phyloP scores from a whole-genome alignment of 768 basidiomycete genomes.

The Trametes sanguinea region DNA sequence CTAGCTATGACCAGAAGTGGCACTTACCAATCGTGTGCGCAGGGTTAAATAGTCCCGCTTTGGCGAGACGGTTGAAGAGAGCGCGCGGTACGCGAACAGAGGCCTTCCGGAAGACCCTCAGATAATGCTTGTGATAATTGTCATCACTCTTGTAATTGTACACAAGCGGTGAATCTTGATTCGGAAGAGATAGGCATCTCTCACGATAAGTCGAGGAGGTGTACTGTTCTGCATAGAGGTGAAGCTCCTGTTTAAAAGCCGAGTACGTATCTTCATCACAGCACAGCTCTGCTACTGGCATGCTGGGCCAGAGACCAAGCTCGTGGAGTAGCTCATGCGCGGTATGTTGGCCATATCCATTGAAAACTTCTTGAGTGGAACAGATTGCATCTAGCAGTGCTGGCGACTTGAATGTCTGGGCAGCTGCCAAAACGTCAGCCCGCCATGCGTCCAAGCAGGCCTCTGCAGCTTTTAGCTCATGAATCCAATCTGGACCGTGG shows the following conservation, averaged over 20 bases:
- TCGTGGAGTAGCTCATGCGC: background rate
- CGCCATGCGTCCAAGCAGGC: background rate
- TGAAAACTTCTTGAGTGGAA: background rate
- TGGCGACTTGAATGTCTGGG: background rate
- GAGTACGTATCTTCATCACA: background rate
- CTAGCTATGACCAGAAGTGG: too few species aligned
- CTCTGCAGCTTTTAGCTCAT: background rate
- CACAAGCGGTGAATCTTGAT: background rate
- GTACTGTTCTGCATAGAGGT: background rate
- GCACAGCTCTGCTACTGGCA: background rate
- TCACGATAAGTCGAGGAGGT: background rate
- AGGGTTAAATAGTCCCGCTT: background rate
- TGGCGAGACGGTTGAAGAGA: background rate
- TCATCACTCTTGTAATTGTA: conserved; percentile 2
- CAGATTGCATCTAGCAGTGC: background rate
- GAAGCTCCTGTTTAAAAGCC: background rate
- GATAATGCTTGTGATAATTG: background rate
- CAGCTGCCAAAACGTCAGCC: background rate
- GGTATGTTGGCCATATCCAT: conserved; percentile 8
- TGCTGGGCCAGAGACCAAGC: background rate
- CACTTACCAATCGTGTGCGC: background rate
- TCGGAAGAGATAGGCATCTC: background rate
- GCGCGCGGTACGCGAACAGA: background rate
- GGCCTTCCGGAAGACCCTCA: background rate
- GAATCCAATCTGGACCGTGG: conserved; percentile 1